Percentiles rank a stretch among this genome's conserved stretches.
Conservation (phyloP, 2,329 filamentous ascomycete species). For the Dactylellina sp. region DNA sequence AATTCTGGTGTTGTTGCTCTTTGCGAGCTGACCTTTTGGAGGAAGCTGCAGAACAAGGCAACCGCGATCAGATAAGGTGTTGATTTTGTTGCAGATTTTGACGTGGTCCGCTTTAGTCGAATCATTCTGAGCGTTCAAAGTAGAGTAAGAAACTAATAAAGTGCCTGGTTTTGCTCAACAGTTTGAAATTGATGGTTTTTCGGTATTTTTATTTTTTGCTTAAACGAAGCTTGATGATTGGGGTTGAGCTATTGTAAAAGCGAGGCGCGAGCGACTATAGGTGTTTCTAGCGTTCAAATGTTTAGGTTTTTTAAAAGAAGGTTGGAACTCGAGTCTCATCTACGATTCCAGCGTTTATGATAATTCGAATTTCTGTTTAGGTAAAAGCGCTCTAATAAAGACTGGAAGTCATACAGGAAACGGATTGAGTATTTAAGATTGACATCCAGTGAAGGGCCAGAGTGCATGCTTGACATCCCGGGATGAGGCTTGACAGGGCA, state of each 20-base stretch:
- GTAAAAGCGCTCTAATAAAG: background rate
- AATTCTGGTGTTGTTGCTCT: constrained; percentile 36
- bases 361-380: constrained; percentile 16
- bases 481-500: constrained; percentile 26
- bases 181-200: constrained; percentile 1
- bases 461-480: background rate
- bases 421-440: background rate
- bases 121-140: constrained; percentile 20
- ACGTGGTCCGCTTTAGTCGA: background rate
- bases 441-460: background rate
- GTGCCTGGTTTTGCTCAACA: background rate
- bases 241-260: no score
- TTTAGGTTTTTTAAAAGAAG: constrained; percentile 11
- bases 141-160: no score
- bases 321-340: constrained; percentile 23
- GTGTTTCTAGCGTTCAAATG: background rate
- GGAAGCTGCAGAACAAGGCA: constrained; percentile 9
- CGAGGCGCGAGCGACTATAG: background rate
- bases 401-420: background rate
- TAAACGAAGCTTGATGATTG: background rate
- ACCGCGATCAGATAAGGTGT: constrained; percentile 31
- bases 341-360: constrained; percentile 44
- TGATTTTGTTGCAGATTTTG: constrained; percentile 50
- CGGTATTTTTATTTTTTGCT: background rate
- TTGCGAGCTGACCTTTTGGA: constrained; percentile 28